Conservation (phyloP, 1,139 yeast genomes). For the Debaryomyces sp. region DNA sequence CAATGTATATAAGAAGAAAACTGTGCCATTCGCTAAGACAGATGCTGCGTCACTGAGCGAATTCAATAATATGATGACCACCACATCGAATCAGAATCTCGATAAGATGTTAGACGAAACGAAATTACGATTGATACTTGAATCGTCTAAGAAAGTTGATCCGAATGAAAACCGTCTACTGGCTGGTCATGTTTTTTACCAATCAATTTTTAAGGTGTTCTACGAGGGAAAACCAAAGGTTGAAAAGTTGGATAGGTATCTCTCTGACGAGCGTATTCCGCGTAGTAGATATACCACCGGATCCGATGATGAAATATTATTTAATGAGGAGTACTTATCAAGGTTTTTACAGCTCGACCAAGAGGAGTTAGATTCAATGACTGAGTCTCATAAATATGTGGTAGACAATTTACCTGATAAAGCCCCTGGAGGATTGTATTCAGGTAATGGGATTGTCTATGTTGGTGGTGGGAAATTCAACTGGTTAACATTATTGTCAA, state of each 20-base stretch:
- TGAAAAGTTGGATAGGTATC: constrained; percentile 35
- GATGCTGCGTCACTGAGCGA: constrained; percentile 16
- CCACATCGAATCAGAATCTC: constrained; percentile 6
- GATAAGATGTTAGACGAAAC: constrained; percentile 8
- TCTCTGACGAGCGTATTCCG: constrained; percentile 42
- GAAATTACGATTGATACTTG: constrained; percentile 17
- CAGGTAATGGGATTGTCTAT: constrained; percentile 78
- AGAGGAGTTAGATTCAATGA: constrained; percentile 50
- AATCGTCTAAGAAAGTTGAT: constrained; percentile 14
- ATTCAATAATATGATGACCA: constrained; percentile 10
- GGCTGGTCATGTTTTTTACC: constrained; percentile 35
- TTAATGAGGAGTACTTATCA: constrained; percentile 51
- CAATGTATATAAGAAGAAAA: constrained; percentile 14
- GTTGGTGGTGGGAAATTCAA: constrained; percentile 83
- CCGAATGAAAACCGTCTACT: constrained; percentile 17
- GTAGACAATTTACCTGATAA: constrained; percentile 51
- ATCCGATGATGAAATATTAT: constrained; percentile 25
- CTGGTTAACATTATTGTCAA: constrained; percentile 68
- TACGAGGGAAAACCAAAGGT: constrained; percentile 42
- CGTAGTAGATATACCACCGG: constrained; percentile 51
- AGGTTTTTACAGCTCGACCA: constrained; percentile 55
- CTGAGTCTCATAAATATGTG: constrained; percentile 54
- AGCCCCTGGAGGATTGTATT: constrained; percentile 51
- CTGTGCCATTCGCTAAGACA: constrained; percentile 23
- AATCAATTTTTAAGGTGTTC: constrained; percentile 37